Evolutionary conservation across 78 protist species (phyloP), one percentile per base, ranked within the genome.

Genomic region (Cavenderia fasciculata): DNA sequence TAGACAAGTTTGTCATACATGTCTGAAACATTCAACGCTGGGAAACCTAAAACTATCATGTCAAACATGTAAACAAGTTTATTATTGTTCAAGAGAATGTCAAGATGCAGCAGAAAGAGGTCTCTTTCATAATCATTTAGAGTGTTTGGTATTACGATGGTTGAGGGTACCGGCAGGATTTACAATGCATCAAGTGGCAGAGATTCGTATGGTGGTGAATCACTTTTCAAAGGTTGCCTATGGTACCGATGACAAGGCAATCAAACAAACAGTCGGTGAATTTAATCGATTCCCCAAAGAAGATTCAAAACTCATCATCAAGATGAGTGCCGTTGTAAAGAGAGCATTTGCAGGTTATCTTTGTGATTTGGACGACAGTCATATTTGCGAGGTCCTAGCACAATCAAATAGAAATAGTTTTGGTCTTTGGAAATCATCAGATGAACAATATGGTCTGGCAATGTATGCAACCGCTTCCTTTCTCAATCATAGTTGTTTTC

Each of bases 401-500:
- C 59, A 59, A 47, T 62, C 87, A 11, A 68, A 63, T 5, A 41
- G 87, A 46, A 77, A 77, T 62, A 46, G 74, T 10, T 77, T 77
- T 77, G 87, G 87, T 10, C 23, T 77, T 33, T 77, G 87, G 87
- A 77, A 77, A 44, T 49, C 59, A 23, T 46, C 34, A 23, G 63
- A 77, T 0, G 52, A 62, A 19, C 40, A 74, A 47, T 62, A 62
- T 34, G 87, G 87, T 18, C 11, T 77, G 25, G 27, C 74, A 25
- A 44, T 77, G 57, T 77, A 77, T 46, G 14, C 25, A 14, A 16
- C n/a, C 12, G 59, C 73, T 23, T 77, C 87, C 25, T 62, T 49
- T 19, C 63, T 77, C 57, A 77, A 77, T 77, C 87, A 77, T 62
- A 46, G 65, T 46, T 77, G 87, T 36, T 77, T 44, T 31, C 87